Percentiles rank a stretch among this genome's conserved stretches.
Conservation (phyloP, 192 early-diverging fungal genomes). For the Neocallimastix lanati region DNA sequence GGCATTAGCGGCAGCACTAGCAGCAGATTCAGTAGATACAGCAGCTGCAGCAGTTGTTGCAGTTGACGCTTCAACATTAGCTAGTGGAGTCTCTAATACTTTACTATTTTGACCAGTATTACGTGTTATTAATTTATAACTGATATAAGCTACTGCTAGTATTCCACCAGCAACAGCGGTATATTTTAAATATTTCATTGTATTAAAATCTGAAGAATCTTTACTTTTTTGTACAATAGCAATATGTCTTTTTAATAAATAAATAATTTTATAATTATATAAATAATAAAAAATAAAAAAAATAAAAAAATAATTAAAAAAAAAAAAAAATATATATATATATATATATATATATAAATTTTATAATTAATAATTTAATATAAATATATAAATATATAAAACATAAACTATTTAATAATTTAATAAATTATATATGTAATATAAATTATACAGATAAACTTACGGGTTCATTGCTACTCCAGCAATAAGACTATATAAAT, state of each 20-base stretch:
- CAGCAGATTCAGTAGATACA: too few species aligned
- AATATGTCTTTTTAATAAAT: not conserved
- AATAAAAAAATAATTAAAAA: too few species aligned
- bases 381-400: too few species aligned
- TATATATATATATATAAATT: too few species aligned
- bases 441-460: too few species aligned
- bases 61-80: not conserved
- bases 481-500: constrained; percentile 71
- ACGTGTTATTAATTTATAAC: not conserved
- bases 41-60: not conserved
- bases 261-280: too few species aligned
- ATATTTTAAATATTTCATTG: not conserved
- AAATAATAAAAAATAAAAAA: too few species aligned
- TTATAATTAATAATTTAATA: too few species aligned
- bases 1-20: not conserved
- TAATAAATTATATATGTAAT: too few species aligned
- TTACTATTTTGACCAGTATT: not conserved
- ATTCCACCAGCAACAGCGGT: not conserved
- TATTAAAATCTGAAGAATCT: not conserved
- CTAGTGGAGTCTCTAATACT: not conserved
- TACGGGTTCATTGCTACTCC: constrained; percentile 68
- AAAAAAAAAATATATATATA: too few species aligned
- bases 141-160: not conserved
- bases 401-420: too few species aligned
- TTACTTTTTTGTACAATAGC: not conserved